These are phyloP conservation scores for Colletotrichum salicis DNA, from an alignment of 2,329 filamentous ascomycete genomes.

Conservation along the genomic window DNA sequence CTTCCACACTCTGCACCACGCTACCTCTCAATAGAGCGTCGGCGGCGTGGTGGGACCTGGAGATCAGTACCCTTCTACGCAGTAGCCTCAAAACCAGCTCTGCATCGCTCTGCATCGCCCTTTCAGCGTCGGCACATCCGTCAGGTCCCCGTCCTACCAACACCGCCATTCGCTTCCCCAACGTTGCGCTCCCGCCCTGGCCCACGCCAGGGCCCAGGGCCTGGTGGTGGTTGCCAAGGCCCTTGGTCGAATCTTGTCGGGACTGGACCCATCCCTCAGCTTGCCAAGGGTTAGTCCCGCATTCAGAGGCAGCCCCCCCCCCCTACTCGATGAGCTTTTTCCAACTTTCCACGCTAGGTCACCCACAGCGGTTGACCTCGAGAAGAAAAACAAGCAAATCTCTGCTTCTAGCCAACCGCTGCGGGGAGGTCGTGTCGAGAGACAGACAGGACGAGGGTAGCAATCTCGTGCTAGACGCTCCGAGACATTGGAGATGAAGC, in stretches of 20 bases:
- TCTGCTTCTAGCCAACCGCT: not conserved
- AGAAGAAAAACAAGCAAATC: not conserved
- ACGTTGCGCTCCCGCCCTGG: constrained; percentile 4
- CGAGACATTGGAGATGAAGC: constrained; percentile 6
- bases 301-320: not conserved
- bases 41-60: not conserved
- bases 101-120: not conserved
- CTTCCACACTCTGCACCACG: not conserved
- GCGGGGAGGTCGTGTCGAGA: not conserved
- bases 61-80: not conserved
- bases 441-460: not conserved
- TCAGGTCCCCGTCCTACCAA: constrained; percentile 16
- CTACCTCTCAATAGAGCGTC: not conserved
- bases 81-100: not conserved
- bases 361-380: not conserved
- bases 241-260: not conserved
- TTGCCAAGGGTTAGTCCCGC: constrained; percentile 17
- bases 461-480: not conserved
- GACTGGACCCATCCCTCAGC: constrained; percentile 13
- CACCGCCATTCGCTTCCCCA: constrained; percentile 1
- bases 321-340: not conserved
- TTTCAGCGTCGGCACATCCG: constrained; percentile 12
- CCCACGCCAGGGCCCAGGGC: not conserved
- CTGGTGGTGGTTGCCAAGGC: constrained; percentile 5
- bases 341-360: constrained; percentile 2